Evolutionary conservation across 768 basidiomycete genomes (phyloP).

Genomic region (Coprinopsis sp.): DNA sequence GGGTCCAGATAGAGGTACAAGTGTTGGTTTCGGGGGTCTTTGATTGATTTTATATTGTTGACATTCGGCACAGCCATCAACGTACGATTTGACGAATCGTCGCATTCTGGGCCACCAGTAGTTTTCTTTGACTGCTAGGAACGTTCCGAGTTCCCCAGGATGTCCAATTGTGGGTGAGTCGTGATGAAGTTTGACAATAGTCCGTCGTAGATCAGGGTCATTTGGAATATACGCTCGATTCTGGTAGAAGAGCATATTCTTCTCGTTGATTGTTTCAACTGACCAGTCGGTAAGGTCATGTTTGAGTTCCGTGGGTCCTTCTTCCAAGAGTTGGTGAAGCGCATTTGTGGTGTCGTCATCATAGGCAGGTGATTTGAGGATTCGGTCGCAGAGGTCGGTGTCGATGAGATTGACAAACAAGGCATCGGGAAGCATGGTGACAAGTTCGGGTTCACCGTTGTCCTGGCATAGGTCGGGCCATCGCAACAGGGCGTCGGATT

Average conservation of each 20-base stretch:
- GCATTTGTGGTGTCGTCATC: not conserved
- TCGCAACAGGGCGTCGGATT: slow-evolving; percentile 15
- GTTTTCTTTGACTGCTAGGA: not conserved
- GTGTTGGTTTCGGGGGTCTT: slow-evolving; percentile 7
- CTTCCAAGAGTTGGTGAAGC: not conserved
- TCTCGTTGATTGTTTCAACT: not conserved
- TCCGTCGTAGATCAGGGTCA: not conserved
- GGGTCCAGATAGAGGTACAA: not conserved
- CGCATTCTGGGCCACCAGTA: slow-evolving; percentile 8
- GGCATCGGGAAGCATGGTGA: slow-evolving; percentile 9
- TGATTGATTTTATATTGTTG: slow-evolving; percentile 13
- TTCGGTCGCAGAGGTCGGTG: not conserved
- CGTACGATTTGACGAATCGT: slow-evolving; percentile 1
- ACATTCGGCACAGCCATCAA: slow-evolving; percentile 8
- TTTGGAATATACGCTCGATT: not conserved
- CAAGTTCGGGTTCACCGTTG: slow-evolving; percentile 15
- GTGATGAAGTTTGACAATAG: slow-evolving; percentile 1
- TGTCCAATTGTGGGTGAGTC: slow-evolving; percentile 1
- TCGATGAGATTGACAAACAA: slow-evolving; percentile 14
- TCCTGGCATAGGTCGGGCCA: slow-evolving; percentile 13
- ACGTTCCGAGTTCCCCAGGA: slow-evolving; percentile 6
- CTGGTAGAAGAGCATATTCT: slow-evolving; percentile 1
- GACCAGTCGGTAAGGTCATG: slow-evolving; percentile 7
- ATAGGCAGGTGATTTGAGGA: not conserved
- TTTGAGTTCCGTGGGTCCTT: not conserved